Base-by-base conservation (phyloP, 768 basidiomycete species). In the Hirschioporus abietinus region DNA sequence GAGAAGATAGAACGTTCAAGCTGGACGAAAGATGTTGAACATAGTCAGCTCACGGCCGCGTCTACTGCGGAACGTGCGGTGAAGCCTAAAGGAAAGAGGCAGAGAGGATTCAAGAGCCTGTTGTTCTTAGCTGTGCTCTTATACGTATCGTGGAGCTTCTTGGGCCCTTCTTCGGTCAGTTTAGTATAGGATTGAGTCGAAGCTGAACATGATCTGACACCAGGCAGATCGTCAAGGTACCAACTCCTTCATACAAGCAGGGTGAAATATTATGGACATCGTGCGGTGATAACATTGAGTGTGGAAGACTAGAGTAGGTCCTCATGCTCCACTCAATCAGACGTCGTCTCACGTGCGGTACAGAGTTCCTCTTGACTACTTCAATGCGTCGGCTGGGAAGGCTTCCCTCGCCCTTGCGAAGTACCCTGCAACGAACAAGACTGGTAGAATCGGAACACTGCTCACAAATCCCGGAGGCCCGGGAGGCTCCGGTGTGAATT, bases 351-450 rank as follows among this genome's bases (percentile, higher is more conserved):
- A 26, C 17, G 23, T 23, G 17, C 1, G 10, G 23, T 24, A 3
- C 64, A 77, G 76, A 17, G 77, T 77, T 1, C 77, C 77, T 6
- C 66, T 76, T 6, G 74, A 78, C 62, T 77, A 78, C 66, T 72
- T 71, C 64, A 71, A 78, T 63, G 15, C 64, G 5, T 66, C 66
- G 23, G 71, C 70, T 10, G 77, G 77, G 6, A 72, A 65, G 0
- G 75, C 76, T 2, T 72, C 70, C 35, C 70, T 78, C 17, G 73
- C 76, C 15, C 66, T 78, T 1, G 74, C 72, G 1, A 71, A 74
- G 26, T 76, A 72, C 63, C 73, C 69, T 20, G 76, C 77, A 0
- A 74, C 72, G 3, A 69, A 70, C 64, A 68, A 65, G 35, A 36
- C 60, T 1, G 67, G 67, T 10, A 68, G 70, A n/a, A 70, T 76